Evolutionary conservation across 495 filamentous ascomycete genomes (phyloP).

Genomic region (Chaetomidium leptoderma): DNA sequence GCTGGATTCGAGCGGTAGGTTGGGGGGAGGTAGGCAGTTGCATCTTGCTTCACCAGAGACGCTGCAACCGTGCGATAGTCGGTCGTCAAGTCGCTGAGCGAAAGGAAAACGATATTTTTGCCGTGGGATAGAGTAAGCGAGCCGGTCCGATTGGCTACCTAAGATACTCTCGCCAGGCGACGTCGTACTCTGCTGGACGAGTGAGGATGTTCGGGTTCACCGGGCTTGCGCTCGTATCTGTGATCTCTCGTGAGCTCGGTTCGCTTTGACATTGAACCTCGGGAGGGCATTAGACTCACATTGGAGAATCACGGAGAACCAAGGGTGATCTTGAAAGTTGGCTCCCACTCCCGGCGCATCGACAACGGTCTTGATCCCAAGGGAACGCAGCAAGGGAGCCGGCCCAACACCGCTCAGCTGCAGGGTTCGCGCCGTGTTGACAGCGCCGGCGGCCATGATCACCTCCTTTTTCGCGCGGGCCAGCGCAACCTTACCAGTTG

Average conservation of each 20-base stretch:
- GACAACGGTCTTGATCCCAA: conserved; percentile 37
- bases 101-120: conserved; percentile 8
- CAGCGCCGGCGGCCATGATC: conserved; percentile 48
- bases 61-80: conserved; percentile 21
- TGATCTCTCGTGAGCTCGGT: too few species aligned
- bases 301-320: conserved; percentile 9
- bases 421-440: conserved; percentile 50
- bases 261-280: conserved; percentile 36
- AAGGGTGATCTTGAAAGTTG: conserved; percentile 31
- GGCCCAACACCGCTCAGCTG: conserved; percentile 50
- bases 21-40: conserved; percentile 25
- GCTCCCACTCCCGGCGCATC: conserved; percentile 34
- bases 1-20: too few species aligned
- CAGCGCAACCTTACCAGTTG: too few species aligned
- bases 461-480: conserved; percentile 48
- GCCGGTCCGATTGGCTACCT: conserved; percentile 33
- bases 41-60: too few species aligned
- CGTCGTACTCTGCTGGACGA: conserved; percentile 36
- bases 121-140: conserved; percentile 22
- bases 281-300: conserved; percentile 21
- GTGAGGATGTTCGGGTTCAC: too few species aligned
- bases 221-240: too few species aligned
- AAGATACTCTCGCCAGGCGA: conserved; percentile 34
- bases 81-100: conserved; percentile 15
- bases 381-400: conserved; percentile 31